Percentiles rank a stretch among this genome's conserved stretches.
Conservation (phyloP, 2,329 filamentous ascomycete species). For the Phoma sp. region DNA sequence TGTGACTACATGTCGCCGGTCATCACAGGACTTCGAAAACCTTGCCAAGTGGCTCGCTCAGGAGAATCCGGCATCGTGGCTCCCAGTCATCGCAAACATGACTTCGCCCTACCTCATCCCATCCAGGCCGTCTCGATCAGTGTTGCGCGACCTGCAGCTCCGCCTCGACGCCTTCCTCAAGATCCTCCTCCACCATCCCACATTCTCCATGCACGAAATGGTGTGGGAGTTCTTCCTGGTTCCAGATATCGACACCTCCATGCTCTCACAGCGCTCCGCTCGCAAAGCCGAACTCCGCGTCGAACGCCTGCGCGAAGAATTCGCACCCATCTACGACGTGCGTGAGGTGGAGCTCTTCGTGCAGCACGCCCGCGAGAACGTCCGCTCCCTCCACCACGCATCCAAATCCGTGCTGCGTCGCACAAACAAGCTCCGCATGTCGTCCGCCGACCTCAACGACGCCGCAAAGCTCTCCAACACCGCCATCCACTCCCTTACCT, state of each 20-base stretch:
- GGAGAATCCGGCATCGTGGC: conserved; percentile 95
- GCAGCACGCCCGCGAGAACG: conserved; percentile 86
- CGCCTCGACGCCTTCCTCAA: conserved; percentile 88
- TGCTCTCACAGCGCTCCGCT: conserved; percentile 87
- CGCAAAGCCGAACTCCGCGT: conserved; percentile 83
- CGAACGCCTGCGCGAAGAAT: conserved; percentile 89
- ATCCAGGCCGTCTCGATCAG: conserved; percentile 85
- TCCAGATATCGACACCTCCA: conserved; percentile 86
- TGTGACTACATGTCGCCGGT: conserved; percentile 91
- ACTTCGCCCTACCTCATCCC: conserved; percentile 92
- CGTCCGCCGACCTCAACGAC: conserved; percentile 71
- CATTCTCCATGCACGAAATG: conserved; percentile 95
- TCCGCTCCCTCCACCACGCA: conserved; percentile 82
- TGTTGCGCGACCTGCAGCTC: conserved; percentile 86
- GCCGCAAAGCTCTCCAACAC: conserved; percentile 64
- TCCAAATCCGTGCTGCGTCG: conserved; percentile 83
- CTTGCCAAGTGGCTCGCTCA: conserved; percentile 81
- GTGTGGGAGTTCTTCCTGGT: conserved; percentile 99
- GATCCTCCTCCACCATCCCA: conserved; percentile 85
- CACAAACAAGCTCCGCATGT: conserved; percentile 75
- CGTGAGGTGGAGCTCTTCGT: conserved; percentile 93
- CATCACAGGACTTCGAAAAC: conserved; percentile 88
- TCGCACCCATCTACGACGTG: conserved; percentile 79
- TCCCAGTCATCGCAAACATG: conserved; percentile 78
- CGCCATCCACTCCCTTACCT: conserved; percentile 64